Evolutionary conservation across 2,329 filamentous ascomycete species (phyloP).

Genomic region (Coniella vitis): DNA sequence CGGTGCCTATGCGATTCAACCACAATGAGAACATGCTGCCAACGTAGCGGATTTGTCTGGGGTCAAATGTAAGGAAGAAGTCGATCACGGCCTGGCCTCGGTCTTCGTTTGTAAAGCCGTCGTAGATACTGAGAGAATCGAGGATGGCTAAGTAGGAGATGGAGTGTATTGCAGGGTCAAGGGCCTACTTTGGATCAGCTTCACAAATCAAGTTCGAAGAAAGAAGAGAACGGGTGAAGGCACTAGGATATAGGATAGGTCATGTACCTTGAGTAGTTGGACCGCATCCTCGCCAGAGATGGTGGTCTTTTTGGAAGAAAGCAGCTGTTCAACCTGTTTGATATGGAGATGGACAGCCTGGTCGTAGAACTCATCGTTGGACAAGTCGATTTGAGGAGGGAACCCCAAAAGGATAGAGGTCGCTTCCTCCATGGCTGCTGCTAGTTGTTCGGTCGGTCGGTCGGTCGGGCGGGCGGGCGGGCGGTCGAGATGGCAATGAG

Average conservation of each 20-base stretch:
- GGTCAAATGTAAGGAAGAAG: constrained; percentile 44
- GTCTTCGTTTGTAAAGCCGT: constrained; percentile 20
- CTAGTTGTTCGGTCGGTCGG: not conserved
- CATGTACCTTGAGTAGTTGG: constrained; percentile 35
- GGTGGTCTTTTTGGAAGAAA: constrained; percentile 28
- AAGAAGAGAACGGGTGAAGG: not conserved
- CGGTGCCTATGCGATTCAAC: constrained; percentile 33
- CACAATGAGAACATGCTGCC: constrained; percentile 37
- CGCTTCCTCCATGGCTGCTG: constrained; percentile 29
- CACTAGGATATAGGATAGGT: too few relatives aligned
- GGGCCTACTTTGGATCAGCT: constrained; percentile 25
- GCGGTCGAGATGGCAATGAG: not conserved
- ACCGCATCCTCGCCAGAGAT: constrained; percentile 28
- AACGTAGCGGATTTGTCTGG: constrained; percentile 45
- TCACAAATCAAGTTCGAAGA: not conserved
- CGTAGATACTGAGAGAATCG: constrained; percentile 30
- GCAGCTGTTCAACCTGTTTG: constrained; percentile 26
- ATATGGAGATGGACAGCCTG: constrained; percentile 31
- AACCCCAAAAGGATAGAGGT: constrained; percentile 36
- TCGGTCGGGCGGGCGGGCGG: not conserved
- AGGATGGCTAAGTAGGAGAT: constrained; percentile 46
- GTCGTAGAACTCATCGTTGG: constrained; percentile 33
- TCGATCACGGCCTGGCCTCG: constrained; percentile 28
- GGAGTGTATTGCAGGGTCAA: constrained; percentile 43
- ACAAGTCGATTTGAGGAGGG: constrained; percentile 25